These are phyloP conservation scores for Russula vinacea DNA, from an alignment of 768 basidiomycete species.

Conservation along the genomic window DNA sequence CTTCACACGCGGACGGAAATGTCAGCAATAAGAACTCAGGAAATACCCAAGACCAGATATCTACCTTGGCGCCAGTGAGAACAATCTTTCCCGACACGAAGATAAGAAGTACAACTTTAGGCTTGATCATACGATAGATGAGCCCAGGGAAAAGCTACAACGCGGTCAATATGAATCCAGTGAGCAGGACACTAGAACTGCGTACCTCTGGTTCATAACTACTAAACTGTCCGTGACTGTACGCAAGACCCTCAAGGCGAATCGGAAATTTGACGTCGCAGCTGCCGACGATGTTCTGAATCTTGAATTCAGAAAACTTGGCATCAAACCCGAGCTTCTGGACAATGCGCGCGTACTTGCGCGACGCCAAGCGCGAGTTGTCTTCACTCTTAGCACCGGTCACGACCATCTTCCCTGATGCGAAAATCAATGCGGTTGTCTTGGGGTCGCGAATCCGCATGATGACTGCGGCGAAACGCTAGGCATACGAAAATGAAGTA, in stretches of 20 bases:
- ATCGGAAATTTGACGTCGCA: constrained; percentile 99
- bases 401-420: constrained; percentile 85
- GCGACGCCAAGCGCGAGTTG: constrained; percentile 91
- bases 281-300: constrained; percentile 97
- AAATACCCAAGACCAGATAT: constrained; percentile 34
- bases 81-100: constrained; percentile 99
- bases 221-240: constrained; percentile 96
- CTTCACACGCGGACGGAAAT: constrained; percentile 46
- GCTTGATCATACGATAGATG: constrained; percentile 99
- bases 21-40: constrained; percentile 39
- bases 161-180: constrained; percentile 1
- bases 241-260: constrained; percentile 93
- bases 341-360: constrained; percentile 98
- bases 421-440: no score
- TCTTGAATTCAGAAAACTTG: constrained; percentile 99
- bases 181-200: constrained; percentile 32
- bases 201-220: constrained; percentile 94
- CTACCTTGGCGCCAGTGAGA: constrained; percentile 98
- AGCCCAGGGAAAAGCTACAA: constrained; percentile 92
- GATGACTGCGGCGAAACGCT: no score
- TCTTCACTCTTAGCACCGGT: constrained; percentile 99
- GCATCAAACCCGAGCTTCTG: constrained; percentile 99
- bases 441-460: no score
- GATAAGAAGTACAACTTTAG: constrained; percentile 96
- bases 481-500: no score